Evolutionary conservation across 768 basidiomycete genomes (phyloP), one percentile per base, ranked within the genome.

Genomic region (Amanita pseudoporphyria): DNA sequence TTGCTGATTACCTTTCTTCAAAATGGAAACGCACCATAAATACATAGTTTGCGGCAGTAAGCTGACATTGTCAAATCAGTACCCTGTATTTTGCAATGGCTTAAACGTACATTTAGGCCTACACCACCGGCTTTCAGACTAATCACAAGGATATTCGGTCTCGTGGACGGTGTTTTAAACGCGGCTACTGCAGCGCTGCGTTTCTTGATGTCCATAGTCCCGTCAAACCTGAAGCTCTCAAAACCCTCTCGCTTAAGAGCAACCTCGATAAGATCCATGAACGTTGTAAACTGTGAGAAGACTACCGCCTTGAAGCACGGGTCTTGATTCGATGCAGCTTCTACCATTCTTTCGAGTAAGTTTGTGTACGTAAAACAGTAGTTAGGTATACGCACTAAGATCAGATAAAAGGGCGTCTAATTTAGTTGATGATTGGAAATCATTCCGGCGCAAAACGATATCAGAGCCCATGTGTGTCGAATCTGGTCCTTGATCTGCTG

Each of bases 91-190:
- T 13, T 49, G 37, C 43, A 31, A 14, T 21, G 28, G 18, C 9
- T 39, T 22, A 38, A 14, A 62, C 78, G 57, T 59, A 90, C 81
- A 61, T 94, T 93, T 49, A 95, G 61, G 0, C 93, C 94, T 19
- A 93, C 90, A 21, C 94, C 94, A 22, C 93, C 94, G 3, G 94
- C 94, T 62, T 89, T 92, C 62, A 92, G 63, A 59, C 85, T 87
- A 40, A 91, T 68, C 39, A 89, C 75, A 21, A 91, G 62, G 9
- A 94, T 72, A 62, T 90, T 86, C 0, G 90, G 84, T 55, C 76
- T 81, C 49, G 76, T 71, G 5, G 81, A 82, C 2, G 77, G 67
- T 16, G 73, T 67, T 57, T 81, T 86, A 71, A 97, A 97, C 53
- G 81, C 82, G 37, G 78, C 71, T 33, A 98, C 73, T 2, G 89